Evolutionary conservation across 805 yeast genomes (phyloP).

Genomic region (Hanseniaspora singularis): DNA sequence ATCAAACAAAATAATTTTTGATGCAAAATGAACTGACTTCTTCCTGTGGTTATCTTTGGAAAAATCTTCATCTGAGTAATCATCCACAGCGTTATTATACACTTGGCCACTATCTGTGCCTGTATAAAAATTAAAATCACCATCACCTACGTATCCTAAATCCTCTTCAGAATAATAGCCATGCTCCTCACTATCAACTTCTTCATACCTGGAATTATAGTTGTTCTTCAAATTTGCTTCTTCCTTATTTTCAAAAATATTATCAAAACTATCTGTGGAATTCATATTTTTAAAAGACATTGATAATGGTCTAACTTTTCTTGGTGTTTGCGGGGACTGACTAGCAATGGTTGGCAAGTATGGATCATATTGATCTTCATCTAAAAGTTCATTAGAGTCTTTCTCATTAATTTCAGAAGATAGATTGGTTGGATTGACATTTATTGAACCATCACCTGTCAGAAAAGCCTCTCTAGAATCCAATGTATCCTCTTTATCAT

Average conservation of each 20-base stretch:
- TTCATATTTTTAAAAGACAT: conserved; percentile 15
- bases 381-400: no score
- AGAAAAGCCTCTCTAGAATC: no score
- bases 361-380: conserved; percentile 1
- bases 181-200: not conserved
- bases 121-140: conserved; percentile 11
- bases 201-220: no score
- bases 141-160: not conserved
- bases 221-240: conserved; percentile 1
- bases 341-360: conserved; percentile 6
- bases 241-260: conserved; percentile 1
- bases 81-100: conserved; percentile 4
- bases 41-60: not conserved
- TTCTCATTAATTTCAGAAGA: no score
- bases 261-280: not conserved
- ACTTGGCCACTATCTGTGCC: not conserved
- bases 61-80: conserved; percentile 6
- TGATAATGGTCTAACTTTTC: conserved; percentile 9
- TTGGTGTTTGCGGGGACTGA: conserved; percentile 5
- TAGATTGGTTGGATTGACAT: no score
- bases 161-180: not conserved
- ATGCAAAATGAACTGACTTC: conserved; percentile 50
- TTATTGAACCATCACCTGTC: no score
- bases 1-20: conserved; percentile 71
- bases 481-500: no score